Evolutionary conservation across 1,139 yeast genomes (phyloP).

Genomic region (Candida tropicalis): DNA sequence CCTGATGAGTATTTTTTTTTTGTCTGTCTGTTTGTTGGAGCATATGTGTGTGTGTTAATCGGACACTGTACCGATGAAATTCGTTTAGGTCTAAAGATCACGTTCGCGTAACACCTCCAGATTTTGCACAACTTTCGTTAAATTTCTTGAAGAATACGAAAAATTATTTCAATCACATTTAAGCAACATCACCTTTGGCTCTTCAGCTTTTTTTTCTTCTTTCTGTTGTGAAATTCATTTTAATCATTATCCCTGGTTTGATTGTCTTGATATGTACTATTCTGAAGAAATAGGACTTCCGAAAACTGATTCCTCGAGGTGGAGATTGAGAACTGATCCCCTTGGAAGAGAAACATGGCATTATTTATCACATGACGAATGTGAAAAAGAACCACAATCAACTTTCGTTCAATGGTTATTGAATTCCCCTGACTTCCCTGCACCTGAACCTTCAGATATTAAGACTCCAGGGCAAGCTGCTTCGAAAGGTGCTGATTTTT

Average conservation of each 20-base stretch:
- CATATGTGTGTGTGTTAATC: no score
- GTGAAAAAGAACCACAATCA: conserved; percentile 54
- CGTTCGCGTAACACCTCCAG: no score
- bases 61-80: no score
- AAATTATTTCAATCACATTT: no score
- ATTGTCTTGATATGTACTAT: conserved; percentile 36
- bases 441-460: conserved; percentile 36
- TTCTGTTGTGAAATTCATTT: not conserved
- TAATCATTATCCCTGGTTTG: not conserved
- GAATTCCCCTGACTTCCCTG: conserved; percentile 45
- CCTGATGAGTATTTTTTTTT: not conserved
- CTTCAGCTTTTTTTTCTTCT: not conserved
- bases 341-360: conserved; percentile 86
- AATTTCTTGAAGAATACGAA: no score
- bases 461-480: conserved; percentile 64
- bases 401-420: conserved; percentile 61
- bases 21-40: no score
- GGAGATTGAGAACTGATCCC: conserved; percentile 75
- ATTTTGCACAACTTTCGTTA: no score
- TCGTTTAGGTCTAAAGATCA: no score
- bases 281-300: conserved; percentile 67
- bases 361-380: conserved; percentile 43
- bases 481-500: conserved; percentile 73
- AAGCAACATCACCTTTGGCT: no score
- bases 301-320: conserved; percentile 66